phyloP scores from a whole-genome alignment of 352 stramenopile species.

The Globisporangium canariense region DNA sequence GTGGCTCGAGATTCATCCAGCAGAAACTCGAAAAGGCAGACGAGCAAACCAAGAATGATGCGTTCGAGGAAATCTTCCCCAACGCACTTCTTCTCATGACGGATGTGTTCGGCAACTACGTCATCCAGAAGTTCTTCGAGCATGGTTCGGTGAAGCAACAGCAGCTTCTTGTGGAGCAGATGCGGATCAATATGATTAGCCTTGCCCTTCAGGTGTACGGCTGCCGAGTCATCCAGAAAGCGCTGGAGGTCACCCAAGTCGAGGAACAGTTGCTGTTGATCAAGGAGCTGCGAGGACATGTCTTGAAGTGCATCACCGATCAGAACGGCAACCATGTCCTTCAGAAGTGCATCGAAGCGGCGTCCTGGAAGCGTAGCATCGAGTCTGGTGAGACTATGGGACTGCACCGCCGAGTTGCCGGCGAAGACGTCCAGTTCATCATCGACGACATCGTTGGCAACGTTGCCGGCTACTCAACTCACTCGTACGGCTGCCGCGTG shows the following conservation, averaged over 20 bases:
- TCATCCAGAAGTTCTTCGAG: conserved; percentile 98
- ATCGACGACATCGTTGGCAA: conserved; percentile 94
- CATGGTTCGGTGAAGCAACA: conserved; percentile 90
- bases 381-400: conserved; percentile 20
- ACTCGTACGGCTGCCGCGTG: conserved; percentile 98
- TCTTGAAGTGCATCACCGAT: conserved; percentile 94
- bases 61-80: conserved; percentile 83
- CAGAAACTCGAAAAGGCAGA: conserved; percentile 85
- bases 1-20: conserved; percentile 86
- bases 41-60: conserved; percentile 59
- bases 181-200: conserved; percentile 93
- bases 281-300: conserved; percentile 69
- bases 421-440: conserved; percentile 96
- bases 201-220: conserved; percentile 96
- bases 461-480: conserved; percentile 88
- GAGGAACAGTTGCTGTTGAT: conserved; percentile 78
- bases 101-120: conserved; percentile 99
- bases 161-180: conserved; percentile 75
- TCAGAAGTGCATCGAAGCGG: conserved; percentile 97
- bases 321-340: conserved; percentile 99
- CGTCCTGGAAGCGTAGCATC: conserved; percentile 50
- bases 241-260: conserved; percentile 70
- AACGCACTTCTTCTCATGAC: conserved; percentile 84
- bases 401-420: conserved; percentile 39
- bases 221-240: conserved; percentile 97